Evolutionary conservation across 345 rosid species (phyloP), one percentile per base, ranked within the genome.

Genomic region (Excoecaria cochinchinensis): DNA sequence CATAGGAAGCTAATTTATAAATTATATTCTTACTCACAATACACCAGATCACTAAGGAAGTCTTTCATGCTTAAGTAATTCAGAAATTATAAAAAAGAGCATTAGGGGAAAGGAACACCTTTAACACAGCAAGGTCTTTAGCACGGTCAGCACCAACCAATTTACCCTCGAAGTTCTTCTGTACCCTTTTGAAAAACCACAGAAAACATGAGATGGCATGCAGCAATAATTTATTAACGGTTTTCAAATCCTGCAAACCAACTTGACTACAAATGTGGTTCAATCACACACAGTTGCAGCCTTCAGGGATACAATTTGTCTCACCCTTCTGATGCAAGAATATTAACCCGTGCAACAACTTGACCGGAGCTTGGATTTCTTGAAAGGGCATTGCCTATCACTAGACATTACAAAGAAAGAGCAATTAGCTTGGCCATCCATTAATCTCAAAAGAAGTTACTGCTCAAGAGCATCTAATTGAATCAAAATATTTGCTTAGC

Each of bases 51-150:
- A 21, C 17, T 5, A 39, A 36, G 76, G 14, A 67, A 64, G 17
- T 17, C 7, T 64, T 48, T 64, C 47, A 64, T 3, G 21, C 12
- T 64, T 17, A 39, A 40, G 48, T 13, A 12, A 70, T n/a, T 38
- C 13, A 46, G 4, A 68, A 72, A 67, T 58, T 4, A 40, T 24
- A 25, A 21, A 12, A 51, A 46, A 11, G 40, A 31, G 21, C 40
- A 48, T 10, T 10, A 61, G 25, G 39, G 48, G 58, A 21, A 59
- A 40, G 46, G 66, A 75, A 58, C 50, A 90, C 89, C 94, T 92
- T 90, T 82, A 95, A 84, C 70, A 95, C 97, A 79, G 97, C 99
- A 63, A 95, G 99, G 84, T 95, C 97, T 82, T 95, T 95, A 17
- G 87, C 67, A 74, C 97, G 97, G 80, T 95, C 95, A 25, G 99